phyloP scores from a whole-genome alignment of 306 rosid species.

The Fragaria ananassa region DNA sequence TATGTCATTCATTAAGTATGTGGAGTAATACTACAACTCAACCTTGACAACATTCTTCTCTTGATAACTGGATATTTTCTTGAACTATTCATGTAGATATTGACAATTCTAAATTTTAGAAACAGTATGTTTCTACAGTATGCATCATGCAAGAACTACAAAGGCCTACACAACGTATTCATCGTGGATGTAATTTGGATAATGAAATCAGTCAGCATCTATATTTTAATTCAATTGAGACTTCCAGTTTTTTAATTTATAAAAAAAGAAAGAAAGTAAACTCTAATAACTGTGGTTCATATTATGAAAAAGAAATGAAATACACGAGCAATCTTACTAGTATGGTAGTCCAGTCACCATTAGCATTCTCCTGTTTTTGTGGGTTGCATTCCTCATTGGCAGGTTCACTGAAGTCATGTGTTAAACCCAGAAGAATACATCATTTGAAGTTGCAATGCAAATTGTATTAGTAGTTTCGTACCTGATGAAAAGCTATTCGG shows the following conservation, averaged over 20 bases:
- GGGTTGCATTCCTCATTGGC: slow-evolving; percentile 48
- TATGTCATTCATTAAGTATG: neutral
- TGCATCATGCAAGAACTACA: neutral
- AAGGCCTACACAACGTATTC: neutral
- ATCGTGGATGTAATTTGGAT: neutral
- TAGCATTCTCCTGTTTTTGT: slow-evolving; percentile 33
- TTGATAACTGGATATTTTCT: neutral
- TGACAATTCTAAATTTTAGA: neutral
- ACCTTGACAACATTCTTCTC: neutral
- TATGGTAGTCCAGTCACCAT: slow-evolving; percentile 57
- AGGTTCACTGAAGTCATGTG: slow-evolving; percentile 65
- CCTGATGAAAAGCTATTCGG: neutral
- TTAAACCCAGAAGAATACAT: slow-evolving; percentile 5
- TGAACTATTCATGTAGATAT: neutral
- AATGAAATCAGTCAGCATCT: neutral
- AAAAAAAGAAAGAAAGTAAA: neutral
- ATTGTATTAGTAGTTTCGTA: neutral
- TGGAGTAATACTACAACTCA: neutral
- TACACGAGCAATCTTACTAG: slow-evolving; percentile 47
- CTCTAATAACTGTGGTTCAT: neutral
- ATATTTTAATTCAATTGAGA: neutral
- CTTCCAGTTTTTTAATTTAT: too few species aligned
- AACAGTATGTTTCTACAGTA: neutral
- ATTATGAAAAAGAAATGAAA: neutral
- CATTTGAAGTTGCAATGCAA: neutral